Base-by-base conservation (phyloP, 2,329 filamentous ascomycete species). In the Graphilbum sp. region DNA sequence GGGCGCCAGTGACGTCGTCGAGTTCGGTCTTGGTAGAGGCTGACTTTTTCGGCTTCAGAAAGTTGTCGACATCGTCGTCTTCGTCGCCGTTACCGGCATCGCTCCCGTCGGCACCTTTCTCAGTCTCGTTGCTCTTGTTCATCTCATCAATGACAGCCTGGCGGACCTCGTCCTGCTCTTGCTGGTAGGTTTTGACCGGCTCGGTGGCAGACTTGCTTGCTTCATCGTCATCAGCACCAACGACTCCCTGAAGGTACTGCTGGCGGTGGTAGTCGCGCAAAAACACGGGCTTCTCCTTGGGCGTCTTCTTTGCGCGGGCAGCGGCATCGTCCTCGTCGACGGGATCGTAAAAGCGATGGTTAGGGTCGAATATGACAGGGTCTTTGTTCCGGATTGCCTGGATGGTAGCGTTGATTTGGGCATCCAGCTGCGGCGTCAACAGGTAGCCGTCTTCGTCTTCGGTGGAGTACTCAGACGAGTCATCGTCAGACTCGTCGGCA, bases 391-490 rank as follows among this genome's bases (percentile, higher is more conserved):
- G 77, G 52, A 98, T 87, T 32, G 90, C 90, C 45, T 83, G 69
- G 18, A 98, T 67, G 0, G 87, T 94, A 19, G 79, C 85, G 34
- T 79, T 77, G 47, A 96, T 93, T 52, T 95, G 78, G 13, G 76
- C 72, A 55, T 98, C 90, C 32, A 96, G 68, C 25, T 77, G 77
- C 51, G 82, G 79, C 15, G 87, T 95, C 23, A 79, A 84, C 12
- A 98, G 66, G 47, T 90, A 83, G 38, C 80, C 90, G 21, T 83
- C 79, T 47, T 96, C 88, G 50, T 96, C 90, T 56, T 96, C 88
- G 16, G 79, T 77, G 52, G 92, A 85, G 47, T 80, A 77, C 9
- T 68, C 67, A 3, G 74, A 78, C 2, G 72, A 70, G 13, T 74
- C 70, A 29, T 67, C 65, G 25, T 61, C 59, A 12, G 54, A 53